phyloP scores from a whole-genome alignment of 2,329 filamentous ascomycete genomes.

The Capronia coronata region DNA sequence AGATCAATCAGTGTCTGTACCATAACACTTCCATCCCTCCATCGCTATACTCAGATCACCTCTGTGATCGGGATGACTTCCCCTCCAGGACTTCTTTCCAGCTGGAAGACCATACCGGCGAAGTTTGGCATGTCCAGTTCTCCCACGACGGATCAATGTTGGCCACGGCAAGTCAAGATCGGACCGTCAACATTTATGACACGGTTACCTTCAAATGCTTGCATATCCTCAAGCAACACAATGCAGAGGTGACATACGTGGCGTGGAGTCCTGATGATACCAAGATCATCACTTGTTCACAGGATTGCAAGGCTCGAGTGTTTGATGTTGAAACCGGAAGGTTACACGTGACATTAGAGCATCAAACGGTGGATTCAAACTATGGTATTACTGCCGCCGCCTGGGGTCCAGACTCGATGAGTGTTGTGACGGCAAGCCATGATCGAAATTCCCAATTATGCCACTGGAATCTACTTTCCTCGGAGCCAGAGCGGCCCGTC shows the following conservation, averaged over 20 bases:
- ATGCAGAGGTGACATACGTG: constrained; percentile 66
- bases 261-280: constrained; percentile 89
- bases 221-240: constrained; percentile 59
- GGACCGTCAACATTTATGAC: constrained; percentile 74
- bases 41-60: constrained; percentile 83
- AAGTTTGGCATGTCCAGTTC: constrained; percentile 89
- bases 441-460: constrained; percentile 61
- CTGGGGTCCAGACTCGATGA: constrained; percentile 74
- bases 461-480: constrained; percentile 55
- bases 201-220: constrained; percentile 61
- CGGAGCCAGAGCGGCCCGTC: constrained; percentile 16
- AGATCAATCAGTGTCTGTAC: constrained; percentile 78
- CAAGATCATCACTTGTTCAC: constrained; percentile 75
- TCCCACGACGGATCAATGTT: constrained; percentile 78
- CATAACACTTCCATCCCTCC: constrained; percentile 75
- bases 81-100: constrained; percentile 66
- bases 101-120: constrained; percentile 65
- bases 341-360: constrained; percentile 57
- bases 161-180: constrained; percentile 73
- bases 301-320: constrained; percentile 65
- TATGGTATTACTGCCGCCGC: constrained; percentile 71
- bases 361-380: constrained; percentile 59
- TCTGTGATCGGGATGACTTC: constrained; percentile 72
- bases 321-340: constrained; percentile 67
- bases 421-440: constrained; percentile 73